Evolutionary conservation across 345 rosid genomes (phyloP).

Genomic region (Salix purpurea): DNA sequence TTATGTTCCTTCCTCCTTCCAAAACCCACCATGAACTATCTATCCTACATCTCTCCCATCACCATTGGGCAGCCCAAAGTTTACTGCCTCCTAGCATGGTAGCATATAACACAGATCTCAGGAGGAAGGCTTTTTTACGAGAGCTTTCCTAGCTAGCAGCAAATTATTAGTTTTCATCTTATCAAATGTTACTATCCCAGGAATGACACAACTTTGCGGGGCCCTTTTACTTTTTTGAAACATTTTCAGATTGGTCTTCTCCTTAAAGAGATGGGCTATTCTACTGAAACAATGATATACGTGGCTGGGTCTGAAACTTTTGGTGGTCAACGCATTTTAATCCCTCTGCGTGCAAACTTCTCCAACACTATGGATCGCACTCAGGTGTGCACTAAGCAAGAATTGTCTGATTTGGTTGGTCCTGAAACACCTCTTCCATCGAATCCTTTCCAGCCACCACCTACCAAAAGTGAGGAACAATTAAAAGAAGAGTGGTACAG

Average conservation of each 20-base stretch:
- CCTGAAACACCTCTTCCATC: slow-evolving; percentile 68
- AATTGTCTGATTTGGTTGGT: slow-evolving; percentile 70
- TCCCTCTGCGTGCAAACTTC: slow-evolving; percentile 91
- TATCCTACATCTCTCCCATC: background rate
- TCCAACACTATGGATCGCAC: slow-evolving; percentile 72
- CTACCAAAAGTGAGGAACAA: slow-evolving; percentile 54
- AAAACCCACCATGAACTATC: background rate
- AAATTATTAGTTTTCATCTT: background rate
- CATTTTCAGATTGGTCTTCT: slow-evolving; percentile 85
- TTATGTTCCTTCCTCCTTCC: background rate
- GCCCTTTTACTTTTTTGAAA: slow-evolving; percentile 8
- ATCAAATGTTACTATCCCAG: background rate
- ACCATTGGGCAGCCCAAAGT: background rate
- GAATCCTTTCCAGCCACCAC: slow-evolving; percentile 41
- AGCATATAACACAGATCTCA: background rate
- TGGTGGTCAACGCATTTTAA: slow-evolving; percentile 90
- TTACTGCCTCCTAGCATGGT: background rate
- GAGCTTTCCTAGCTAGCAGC: background rate
- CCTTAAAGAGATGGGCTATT: slow-evolving; percentile 85
- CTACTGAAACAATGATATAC: slow-evolving; percentile 76
- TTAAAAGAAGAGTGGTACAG: slow-evolving; percentile 81
- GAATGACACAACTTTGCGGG: background rate
- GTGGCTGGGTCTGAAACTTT: slow-evolving; percentile 90
- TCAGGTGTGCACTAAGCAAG: slow-evolving; percentile 66
- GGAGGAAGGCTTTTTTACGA: background rate